These are phyloP conservation scores for Sporothrix euskadiensis DNA, from an alignment of 2,329 filamentous ascomycete genomes.

Conservation along the genomic window DNA sequence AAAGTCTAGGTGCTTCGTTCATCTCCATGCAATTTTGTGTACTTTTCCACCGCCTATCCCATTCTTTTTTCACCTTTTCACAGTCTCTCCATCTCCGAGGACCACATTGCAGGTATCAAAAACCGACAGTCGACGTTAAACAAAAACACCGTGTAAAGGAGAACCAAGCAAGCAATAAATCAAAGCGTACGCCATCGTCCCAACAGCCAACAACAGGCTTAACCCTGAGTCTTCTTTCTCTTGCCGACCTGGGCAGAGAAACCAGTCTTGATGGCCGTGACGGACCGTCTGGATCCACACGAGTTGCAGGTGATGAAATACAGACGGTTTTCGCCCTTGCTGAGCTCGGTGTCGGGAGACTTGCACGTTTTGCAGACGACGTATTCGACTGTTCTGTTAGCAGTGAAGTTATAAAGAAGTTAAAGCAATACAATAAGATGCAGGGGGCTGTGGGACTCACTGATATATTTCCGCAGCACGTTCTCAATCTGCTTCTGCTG, in stretches of 20 bases:
- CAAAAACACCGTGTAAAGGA: background rate
- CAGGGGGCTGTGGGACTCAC: slow-evolving; percentile 48
- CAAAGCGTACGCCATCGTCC: background rate
- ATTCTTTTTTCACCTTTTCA: background rate
- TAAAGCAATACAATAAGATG: background rate
- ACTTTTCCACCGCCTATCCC: background rate
- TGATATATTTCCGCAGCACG: slow-evolving; percentile 91
- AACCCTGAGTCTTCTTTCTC: slow-evolving; percentile 91
- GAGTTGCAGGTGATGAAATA: slow-evolving; percentile 79
- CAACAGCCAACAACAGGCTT: slow-evolving; percentile 44
- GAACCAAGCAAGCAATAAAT: background rate
- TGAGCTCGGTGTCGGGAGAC: slow-evolving; percentile 90
- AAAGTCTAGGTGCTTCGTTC: background rate
- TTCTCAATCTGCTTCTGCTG: slow-evolving; percentile 99
- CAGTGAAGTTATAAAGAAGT: background rate
- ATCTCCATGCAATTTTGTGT: background rate
- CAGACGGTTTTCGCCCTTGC: slow-evolving; percentile 98
- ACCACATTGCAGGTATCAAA: slow-evolving; percentile 12
- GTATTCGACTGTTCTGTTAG: slow-evolving; percentile 65
- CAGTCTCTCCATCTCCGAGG: background rate
- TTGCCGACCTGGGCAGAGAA: slow-evolving; percentile 99
- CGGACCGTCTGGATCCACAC: slow-evolving; percentile 78
- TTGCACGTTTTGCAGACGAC: slow-evolving; percentile 99
- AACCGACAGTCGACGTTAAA: background rate
- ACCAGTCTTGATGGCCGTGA: slow-evolving; percentile 99